Evolutionary conservation across 129 eudicot genomes (phyloP), one percentile per base, ranked within the genome.

Genomic region (Cynara cardunculus): DNA sequence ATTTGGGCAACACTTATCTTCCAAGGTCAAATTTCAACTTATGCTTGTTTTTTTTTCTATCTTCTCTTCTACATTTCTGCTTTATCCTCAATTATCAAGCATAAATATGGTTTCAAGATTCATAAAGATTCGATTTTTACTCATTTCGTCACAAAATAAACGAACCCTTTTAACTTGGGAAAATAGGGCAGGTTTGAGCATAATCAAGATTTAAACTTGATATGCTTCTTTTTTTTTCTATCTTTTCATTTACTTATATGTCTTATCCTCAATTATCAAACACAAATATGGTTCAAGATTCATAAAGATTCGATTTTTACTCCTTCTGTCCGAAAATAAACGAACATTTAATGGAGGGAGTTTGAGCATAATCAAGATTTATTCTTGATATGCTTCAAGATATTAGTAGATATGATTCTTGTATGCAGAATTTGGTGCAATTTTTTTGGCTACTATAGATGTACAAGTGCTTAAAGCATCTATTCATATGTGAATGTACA

Each of bases 1-100:
- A 53, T 86, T 46, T 83, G 74, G 59, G 88, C 88, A 71, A 79
- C 92, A 86, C 70, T 79, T 25, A 31, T 88, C 70, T 32, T 85
- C 24, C 83, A 87, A 88, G 95, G 95, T 90, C 80, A 31, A 56
- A 7, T 19, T 79, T 41, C 62, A 16, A 25, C 67, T 27, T 31
- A 22, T 28, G 25, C 22, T 34, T 25, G n/a, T 41, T 69, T 9
- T 16, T 75, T 64, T 10, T 7, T 35, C 61, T 37, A 16, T 14
- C 21, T 26, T 79, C 24, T 19, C 18, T 31, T 62, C 22, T 75
- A 12, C 31, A 61, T 56, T 4, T 83, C 73, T 31, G 5, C 77
- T 81, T 41, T 81, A 69, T 82, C 79, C 72, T 75, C 71, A 31
- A 21, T 71, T 71, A 37, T 75, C 74, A 56, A 74, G 37, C 5